Percentiles rank a stretch among this genome's conserved stretches.
Conservation (phyloP, 768 basidiomycete genomes). For the Trametes elegans region DNA sequence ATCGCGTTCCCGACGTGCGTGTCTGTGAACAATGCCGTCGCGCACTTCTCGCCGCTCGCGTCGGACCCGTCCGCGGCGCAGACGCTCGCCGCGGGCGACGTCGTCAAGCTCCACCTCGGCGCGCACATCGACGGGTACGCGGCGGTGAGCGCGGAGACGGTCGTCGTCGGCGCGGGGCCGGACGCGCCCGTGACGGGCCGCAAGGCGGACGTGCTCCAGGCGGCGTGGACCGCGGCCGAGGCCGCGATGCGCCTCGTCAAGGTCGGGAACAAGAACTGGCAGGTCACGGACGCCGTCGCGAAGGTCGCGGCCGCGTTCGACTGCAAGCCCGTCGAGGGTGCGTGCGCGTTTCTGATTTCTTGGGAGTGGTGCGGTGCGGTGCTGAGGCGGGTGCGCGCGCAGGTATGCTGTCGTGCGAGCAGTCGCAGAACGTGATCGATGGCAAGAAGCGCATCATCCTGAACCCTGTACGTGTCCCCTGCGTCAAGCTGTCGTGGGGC, state of each 20-base stretch:
- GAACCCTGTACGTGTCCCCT: conserved; percentile 51
- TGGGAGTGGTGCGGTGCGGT: background rate
- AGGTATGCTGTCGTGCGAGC: conserved; percentile 96
- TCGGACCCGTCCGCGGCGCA: conserved; percentile 72
- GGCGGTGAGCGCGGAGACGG: conserved; percentile 88
- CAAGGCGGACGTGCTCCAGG: conserved; percentile 89
- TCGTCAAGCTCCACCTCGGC: conserved; percentile 95
- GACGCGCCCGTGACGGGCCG: conserved; percentile 77
- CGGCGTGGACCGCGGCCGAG: conserved; percentile 92
- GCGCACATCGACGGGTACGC: conserved; percentile 99
- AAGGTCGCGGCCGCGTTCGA: conserved; percentile 70
- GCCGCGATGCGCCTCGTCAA: conserved; percentile 88
- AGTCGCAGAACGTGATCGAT: conserved; percentile 91
- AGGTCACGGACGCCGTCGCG: conserved; percentile 82
- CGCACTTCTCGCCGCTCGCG: conserved; percentile 95
- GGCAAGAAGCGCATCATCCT: conserved; percentile 95
- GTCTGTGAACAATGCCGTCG: conserved; percentile 93
- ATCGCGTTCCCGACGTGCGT: conserved; percentile 93
- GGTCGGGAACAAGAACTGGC: conserved; percentile 94
- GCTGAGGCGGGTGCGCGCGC: background rate
- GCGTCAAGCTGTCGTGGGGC: background rate
- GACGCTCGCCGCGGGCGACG: conserved; percentile 77
- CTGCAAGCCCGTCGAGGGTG: conserved; percentile 94
- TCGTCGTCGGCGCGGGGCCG: conserved; percentile 79
- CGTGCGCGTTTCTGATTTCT: conserved; percentile 18